These are phyloP conservation scores for Nitzschia sp. DNA, from an alignment of 108 stramenopile genomes.

Conservation along the genomic window DNA sequence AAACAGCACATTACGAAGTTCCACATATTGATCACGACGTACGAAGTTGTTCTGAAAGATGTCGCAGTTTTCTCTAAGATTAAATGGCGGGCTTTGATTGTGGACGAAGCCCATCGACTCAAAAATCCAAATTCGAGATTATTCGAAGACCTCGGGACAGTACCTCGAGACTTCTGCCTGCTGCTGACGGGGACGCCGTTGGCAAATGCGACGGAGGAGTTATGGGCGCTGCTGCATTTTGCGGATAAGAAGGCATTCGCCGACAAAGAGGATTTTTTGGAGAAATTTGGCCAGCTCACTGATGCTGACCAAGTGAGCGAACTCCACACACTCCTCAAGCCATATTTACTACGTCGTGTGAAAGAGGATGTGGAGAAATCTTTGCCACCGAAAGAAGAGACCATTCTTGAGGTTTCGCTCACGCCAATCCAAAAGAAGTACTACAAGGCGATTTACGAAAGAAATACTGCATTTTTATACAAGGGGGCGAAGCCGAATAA, in stretches of 20 bases:
- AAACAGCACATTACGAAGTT: slow-evolving; percentile 88
- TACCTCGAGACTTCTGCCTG: slow-evolving; percentile 83
- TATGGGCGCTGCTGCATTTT: slow-evolving; percentile 92
- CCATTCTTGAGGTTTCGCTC: slow-evolving; percentile 93
- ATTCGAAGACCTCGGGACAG: slow-evolving; percentile 72
- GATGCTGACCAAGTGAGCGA: slow-evolving; percentile 88
- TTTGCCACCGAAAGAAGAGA: slow-evolving; percentile 96
- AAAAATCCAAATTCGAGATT: slow-evolving; percentile 83
- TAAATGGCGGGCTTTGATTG: slow-evolving; percentile 86
- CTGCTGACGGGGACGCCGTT: slow-evolving; percentile 98
- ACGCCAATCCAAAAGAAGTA: slow-evolving; percentile 96
- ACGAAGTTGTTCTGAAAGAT: slow-evolving; percentile 92
- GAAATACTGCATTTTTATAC: slow-evolving; percentile 89
- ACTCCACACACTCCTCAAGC: slow-evolving; percentile 89
- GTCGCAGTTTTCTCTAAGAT: slow-evolving; percentile 79
- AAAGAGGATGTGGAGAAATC: slow-evolving; percentile 98
- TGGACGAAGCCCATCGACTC: slow-evolving; percentile 94
- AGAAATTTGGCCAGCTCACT: slow-evolving; percentile 83
- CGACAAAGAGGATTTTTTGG: slow-evolving; percentile 76
- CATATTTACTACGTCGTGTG: slow-evolving; percentile 94
- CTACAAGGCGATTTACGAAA: slow-evolving; percentile 97
- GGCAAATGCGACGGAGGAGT: slow-evolving; percentile 95
- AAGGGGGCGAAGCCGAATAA: slow-evolving; percentile 84
- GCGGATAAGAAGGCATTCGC: slow-evolving; percentile 67
- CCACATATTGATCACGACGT: slow-evolving; percentile 95